Percentiles rank a stretch among this genome's conserved stretches.
phyloP scores from a whole-genome alignment of 805 yeast genomes.

The Metschnikowia aberdeeniae region DNA sequence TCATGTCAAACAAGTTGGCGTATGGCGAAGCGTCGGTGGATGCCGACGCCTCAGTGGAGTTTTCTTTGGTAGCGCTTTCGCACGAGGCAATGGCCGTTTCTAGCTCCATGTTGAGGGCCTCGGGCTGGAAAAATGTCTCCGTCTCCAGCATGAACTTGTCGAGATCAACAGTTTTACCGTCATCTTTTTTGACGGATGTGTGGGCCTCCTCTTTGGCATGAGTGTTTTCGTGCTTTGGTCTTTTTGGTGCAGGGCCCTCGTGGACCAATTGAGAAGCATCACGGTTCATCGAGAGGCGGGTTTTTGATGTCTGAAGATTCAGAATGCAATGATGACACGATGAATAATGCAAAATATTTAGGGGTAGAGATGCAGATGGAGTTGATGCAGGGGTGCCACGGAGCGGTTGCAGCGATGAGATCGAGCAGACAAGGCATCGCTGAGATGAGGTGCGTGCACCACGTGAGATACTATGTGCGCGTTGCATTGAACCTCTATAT shows the following conservation, averaged over 20 bases:
- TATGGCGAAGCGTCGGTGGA: slow-evolving; percentile 12
- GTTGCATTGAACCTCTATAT: slow-evolving; percentile 3
- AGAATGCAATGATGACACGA: no score
- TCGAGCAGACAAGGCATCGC: background rate
- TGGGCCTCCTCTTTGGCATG: background rate
- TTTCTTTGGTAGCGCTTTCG: background rate
- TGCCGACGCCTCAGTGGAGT: slow-evolving; percentile 2
- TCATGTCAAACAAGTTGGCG: slow-evolving; percentile 11
- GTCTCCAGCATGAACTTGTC: slow-evolving; percentile 13
- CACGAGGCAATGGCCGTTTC: slow-evolving; percentile 2
- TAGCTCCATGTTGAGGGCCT: slow-evolving; percentile 1
- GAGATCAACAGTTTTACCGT: slow-evolving; percentile 4
- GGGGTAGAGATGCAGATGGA: background rate
- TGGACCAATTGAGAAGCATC: background rate
- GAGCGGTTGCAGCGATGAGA: background rate
- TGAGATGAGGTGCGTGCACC: slow-evolving; percentile 5
- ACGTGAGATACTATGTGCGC: slow-evolving; percentile 3
- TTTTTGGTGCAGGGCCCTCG: background rate
- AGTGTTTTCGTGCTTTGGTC: background rate
- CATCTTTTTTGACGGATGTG: background rate
- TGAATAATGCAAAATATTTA: background rate
- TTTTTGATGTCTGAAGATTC: background rate
- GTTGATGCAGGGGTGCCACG: background rate
- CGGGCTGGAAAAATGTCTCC: slow-evolving; percentile 6
- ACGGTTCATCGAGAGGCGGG: no score